Evolutionary conservation across 345 rosid genomes (phyloP).

Genomic region (Syzygium oleosum): DNA sequence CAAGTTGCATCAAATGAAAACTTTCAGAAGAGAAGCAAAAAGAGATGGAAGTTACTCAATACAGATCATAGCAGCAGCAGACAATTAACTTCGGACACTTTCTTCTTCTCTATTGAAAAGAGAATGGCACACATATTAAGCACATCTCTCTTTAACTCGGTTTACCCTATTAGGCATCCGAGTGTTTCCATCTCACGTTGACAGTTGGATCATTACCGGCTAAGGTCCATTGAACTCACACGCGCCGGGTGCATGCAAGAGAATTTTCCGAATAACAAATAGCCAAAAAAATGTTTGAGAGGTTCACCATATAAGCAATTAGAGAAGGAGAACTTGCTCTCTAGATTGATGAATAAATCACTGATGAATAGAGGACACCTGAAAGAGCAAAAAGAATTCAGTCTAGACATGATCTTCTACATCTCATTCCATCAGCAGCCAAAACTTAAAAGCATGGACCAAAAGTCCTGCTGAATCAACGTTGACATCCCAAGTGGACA

Average conservation of each 20-base stretch:
- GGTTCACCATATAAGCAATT: not conserved
- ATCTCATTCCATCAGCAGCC: not conserved
- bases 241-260: not conserved
- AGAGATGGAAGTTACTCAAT: not conserved
- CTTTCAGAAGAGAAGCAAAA: not conserved
- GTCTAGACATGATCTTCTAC: not conserved
- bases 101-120: not conserved
- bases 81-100: not conserved
- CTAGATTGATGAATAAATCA: not conserved
- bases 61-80: not conserved
- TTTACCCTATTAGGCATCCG: not conserved
- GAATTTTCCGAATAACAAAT: not conserved
- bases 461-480: not conserved
- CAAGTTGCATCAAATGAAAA: not conserved
- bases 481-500: not conserved
- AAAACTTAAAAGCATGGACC: not conserved
- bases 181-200: not conserved
- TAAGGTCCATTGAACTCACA: not conserved
- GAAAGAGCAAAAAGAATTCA: not conserved
- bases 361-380: not conserved
- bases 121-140: not conserved
- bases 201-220: not conserved
- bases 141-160: too few species aligned
- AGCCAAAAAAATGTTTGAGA: not conserved
- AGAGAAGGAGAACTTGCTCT: not conserved